Conservation (phyloP, 2,329 filamentous ascomycete genomes). For the Amylocarpus encephaloides region DNA sequence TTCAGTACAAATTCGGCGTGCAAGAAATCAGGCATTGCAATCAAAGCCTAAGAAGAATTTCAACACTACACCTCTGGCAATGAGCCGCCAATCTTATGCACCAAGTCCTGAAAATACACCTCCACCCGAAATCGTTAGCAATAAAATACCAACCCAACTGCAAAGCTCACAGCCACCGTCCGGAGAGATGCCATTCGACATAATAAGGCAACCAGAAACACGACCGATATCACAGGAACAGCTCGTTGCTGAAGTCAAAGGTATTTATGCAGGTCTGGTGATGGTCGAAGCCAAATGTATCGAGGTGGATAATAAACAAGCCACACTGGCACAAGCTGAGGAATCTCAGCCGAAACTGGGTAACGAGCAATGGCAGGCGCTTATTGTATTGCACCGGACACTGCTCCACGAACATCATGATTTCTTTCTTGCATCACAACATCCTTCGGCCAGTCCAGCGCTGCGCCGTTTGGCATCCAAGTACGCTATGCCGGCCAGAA, state of each 20-base stretch:
- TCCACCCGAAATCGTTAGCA: no score
- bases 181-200: constrained; percentile 1
- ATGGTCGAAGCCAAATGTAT: constrained; percentile 86
- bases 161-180: not conserved
- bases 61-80: no score
- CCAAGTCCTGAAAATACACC: no score
- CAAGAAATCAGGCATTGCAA: no score
- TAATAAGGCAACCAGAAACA: constrained; percentile 4
- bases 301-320: constrained; percentile 63
- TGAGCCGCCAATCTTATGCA: no score
- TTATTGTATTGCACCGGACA: constrained; percentile 4
- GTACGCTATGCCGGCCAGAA: constrained; percentile 84
- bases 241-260: constrained; percentile 11
- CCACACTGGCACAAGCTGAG: constrained; percentile 41
- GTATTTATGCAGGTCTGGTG: constrained; percentile 70
- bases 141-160: no score
- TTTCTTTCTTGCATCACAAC: constrained; percentile 45
- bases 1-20: no score
- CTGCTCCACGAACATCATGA: constrained; percentile 7
- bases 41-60: no score
- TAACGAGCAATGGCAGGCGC: constrained; percentile 47
- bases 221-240: constrained; percentile 33
- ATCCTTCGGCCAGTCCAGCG: constrained; percentile 63
- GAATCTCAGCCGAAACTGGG: constrained; percentile 40
- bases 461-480: constrained; percentile 1